Evolutionary conservation across 2,329 filamentous ascomycete genomes (phyloP).

Genomic region (Setomelanomma holmii): DNA sequence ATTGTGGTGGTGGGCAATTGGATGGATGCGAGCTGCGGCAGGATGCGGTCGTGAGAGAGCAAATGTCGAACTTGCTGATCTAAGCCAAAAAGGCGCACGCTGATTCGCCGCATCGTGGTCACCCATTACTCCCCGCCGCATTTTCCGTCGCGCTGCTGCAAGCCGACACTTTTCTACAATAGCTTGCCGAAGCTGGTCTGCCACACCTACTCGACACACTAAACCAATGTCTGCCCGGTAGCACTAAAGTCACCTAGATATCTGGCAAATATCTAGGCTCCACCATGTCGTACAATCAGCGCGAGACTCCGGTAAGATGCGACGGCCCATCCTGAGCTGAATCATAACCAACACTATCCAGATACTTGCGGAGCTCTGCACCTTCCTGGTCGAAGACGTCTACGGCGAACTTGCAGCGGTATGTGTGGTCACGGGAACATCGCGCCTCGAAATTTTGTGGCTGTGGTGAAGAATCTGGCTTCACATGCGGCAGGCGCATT

Average conservation of each 20-base stretch:
- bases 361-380: constrained; percentile 85
- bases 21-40: constrained; percentile 40
- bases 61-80: constrained; percentile 18
- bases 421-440: constrained; percentile 38
- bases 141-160: constrained; percentile 7
- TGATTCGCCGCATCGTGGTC: constrained; percentile 9
- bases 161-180: not conserved
- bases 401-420: constrained; percentile 93
- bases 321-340: constrained; percentile 23
- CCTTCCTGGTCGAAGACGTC: constrained; percentile 84
- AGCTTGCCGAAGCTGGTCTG: constrained; percentile 1
- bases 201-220: not conserved
- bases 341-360: constrained; percentile 60
- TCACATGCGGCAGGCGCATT: constrained; percentile 3
- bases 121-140: constrained; percentile 15
- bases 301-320: constrained; percentile 45
- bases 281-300: constrained; percentile 46
- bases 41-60: too few species aligned
- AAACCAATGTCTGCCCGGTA: constrained; percentile 43
- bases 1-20: constrained; percentile 58
- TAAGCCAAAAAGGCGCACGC: too few species aligned
- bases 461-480: not conserved
- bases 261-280: constrained; percentile 45
- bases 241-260: constrained; percentile 36
- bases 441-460: not conserved